phyloP scores from a whole-genome alignment of 352 stramenopile species.

The Nothophytophthora sp. region DNA sequence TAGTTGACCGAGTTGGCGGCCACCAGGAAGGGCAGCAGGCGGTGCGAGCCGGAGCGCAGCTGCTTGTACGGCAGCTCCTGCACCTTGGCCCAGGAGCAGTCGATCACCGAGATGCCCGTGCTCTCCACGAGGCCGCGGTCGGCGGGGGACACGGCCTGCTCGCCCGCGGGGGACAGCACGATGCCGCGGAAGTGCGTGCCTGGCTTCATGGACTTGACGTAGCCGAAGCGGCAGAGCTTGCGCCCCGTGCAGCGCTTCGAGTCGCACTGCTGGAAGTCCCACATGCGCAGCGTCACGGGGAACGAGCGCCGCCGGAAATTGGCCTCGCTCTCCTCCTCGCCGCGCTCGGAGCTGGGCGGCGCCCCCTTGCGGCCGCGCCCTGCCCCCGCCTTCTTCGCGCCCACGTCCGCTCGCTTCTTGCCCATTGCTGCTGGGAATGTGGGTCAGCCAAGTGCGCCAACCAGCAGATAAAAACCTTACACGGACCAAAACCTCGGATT shows the following conservation, averaged over 20 bases:
- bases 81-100: constrained; percentile 98
- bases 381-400: constrained; percentile 15
- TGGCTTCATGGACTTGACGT: constrained; percentile 93
- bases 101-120: constrained; percentile 95
- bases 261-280: constrained; percentile 96
- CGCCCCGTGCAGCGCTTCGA: constrained; percentile 94
- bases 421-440: constrained; percentile 21
- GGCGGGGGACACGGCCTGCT: constrained; percentile 88
- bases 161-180: constrained; percentile 93
- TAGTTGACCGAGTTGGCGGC: constrained; percentile 99
- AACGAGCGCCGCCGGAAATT: constrained; percentile 75
- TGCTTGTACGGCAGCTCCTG: constrained; percentile 96
- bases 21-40: constrained; percentile 97
- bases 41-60: constrained; percentile 93
- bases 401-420: constrained; percentile 29
- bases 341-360: constrained; percentile 17
- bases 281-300: constrained; percentile 90
- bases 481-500: no score
- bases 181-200: constrained; percentile 94
- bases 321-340: constrained; percentile 68
- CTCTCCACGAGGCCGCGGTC: constrained; percentile 80
- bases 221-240: constrained; percentile 92
- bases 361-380: neutral
- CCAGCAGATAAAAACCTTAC: no score
- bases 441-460: no score